Percentiles rank a stretch among this genome's conserved stretches.
Evolutionary conservation across 495 filamentous ascomycete species (phyloP).

Genomic region (Penicillium manginii): DNA sequence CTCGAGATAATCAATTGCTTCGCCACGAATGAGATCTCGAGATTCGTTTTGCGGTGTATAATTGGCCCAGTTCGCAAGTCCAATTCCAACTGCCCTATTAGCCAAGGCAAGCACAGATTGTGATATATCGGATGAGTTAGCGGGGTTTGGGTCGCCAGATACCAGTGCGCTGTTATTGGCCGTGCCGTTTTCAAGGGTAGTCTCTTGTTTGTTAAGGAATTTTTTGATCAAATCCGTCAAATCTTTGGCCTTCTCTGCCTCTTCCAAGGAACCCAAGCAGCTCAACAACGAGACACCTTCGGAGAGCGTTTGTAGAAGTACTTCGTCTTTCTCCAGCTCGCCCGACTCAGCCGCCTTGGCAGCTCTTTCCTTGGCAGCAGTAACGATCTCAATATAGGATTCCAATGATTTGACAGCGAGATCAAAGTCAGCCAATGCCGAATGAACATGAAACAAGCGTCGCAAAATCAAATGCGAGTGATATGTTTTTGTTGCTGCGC

Average conservation of each 20-base stretch:
- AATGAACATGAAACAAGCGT: constrained; percentile 86
- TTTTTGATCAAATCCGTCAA: constrained; percentile 67
- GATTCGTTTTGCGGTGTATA: constrained; percentile 72
- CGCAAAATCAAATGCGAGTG: constrained; percentile 87
- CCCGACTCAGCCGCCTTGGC: constrained; percentile 78
- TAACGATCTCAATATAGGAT: constrained; percentile 86
- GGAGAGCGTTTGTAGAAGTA: constrained; percentile 71
- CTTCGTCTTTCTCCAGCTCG: constrained; percentile 76
- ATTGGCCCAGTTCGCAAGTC: constrained; percentile 82
- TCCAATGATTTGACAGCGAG: constrained; percentile 85
- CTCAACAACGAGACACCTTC: constrained; percentile 81
- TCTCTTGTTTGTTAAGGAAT: constrained; percentile 57
- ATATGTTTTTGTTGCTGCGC: constrained; percentile 87
- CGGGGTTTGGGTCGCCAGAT: constrained; percentile 20
- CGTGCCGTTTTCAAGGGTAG: constrained; percentile 39
- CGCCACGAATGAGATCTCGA: constrained; percentile 67
- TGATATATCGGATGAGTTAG: constrained; percentile 45
- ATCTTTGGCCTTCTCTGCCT: constrained; percentile 75
- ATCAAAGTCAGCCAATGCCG: constrained; percentile 82
- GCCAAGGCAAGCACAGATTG: constrained; percentile 62
- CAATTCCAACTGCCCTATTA: constrained; percentile 81
- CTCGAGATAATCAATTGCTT: constrained; percentile 74
- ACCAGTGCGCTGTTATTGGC: constrained; percentile 34
- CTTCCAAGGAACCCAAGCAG: constrained; percentile 71
- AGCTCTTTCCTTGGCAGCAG: constrained; percentile 75